These are phyloP conservation scores for Meyerozyma guilliermondii DNA, from an alignment of 1,139 yeast species.

Conservation along the genomic window DNA sequence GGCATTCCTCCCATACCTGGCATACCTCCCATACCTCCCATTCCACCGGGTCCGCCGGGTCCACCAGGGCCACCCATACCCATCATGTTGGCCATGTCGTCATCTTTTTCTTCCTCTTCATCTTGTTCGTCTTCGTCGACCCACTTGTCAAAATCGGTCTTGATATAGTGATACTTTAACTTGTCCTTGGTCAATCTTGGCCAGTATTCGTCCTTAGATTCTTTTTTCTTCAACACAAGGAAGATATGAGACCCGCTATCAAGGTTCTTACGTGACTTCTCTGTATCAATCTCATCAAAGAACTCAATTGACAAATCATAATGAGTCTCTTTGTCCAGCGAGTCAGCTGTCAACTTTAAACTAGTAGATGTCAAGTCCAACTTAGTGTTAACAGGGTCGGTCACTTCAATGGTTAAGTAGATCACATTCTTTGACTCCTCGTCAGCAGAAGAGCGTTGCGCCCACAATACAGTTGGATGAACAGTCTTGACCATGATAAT, in stretches of 20 bases:
- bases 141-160: constrained; percentile 97
- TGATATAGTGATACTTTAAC: constrained; percentile 66
- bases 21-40: constrained; percentile 22
- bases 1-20: constrained; percentile 29
- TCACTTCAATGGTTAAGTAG: constrained; percentile 67
- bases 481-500: constrained; percentile 5
- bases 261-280: constrained; percentile 56
- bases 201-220: constrained; percentile 50
- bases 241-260: constrained; percentile 63
- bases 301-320: constrained; percentile 68
- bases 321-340: constrained; percentile 37
- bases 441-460: constrained; percentile 80
- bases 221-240: constrained; percentile 69
- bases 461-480: constrained; percentile 67
- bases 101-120: constrained; percentile 37
- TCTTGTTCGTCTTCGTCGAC: constrained; percentile 28
- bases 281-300: constrained; percentile 66
- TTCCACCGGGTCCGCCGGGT: constrained; percentile 19
- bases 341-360: constrained; percentile 55
- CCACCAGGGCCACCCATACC: constrained; percentile 25
- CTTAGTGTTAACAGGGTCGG: constrained; percentile 63
- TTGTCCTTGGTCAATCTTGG: constrained; percentile 26
- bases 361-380: constrained; percentile 56
- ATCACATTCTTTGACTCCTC: constrained; percentile 72
- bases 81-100: constrained; percentile 28